Conservation (phyloP, 2,329 filamentous ascomycete species). For the Botrytis paeoniae region DNA sequence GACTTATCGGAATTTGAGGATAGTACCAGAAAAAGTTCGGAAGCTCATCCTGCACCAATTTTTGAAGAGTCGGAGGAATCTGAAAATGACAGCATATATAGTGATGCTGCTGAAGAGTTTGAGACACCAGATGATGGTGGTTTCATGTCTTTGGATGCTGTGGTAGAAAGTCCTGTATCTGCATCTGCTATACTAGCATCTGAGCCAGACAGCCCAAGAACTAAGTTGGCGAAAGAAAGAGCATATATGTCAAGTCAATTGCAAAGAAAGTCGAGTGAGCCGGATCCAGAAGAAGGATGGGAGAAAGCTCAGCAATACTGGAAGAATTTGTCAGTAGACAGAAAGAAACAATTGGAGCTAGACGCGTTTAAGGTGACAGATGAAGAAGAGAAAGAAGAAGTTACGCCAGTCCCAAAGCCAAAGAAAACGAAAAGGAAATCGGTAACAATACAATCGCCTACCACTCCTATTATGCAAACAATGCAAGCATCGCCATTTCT, state of each 20-base stretch:
- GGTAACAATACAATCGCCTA: not conserved
- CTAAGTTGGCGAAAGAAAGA: conserved; percentile 29
- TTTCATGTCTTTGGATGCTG: conserved; percentile 70
- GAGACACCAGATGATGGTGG: conserved; percentile 57
- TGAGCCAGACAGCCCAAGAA: conserved; percentile 34
- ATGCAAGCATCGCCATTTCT: not conserved
- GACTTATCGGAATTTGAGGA: conserved; percentile 23
- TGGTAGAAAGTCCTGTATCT: conserved; percentile 57
- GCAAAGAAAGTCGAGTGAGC: conserved; percentile 27
- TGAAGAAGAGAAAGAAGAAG: conserved; percentile 44
- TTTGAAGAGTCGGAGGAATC: conserved; percentile 41
- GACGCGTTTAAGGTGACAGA: conserved; percentile 48
- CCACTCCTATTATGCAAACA: not conserved
- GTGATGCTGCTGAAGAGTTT: conserved; percentile 73
- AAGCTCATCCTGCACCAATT: conserved; percentile 37
- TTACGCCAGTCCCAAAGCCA: conserved; percentile 36
- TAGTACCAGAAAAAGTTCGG: conserved; percentile 39
- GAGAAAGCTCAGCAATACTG: conserved; percentile 67
- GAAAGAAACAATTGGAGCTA: conserved; percentile 57
- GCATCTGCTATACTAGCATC: conserved; percentile 29
- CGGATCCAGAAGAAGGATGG: conserved; percentile 47
- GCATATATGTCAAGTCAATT: conserved; percentile 28
- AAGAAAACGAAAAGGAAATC: conserved; percentile 31
- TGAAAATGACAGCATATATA: conserved; percentile 62
- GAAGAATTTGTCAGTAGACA: conserved; percentile 61